Evolutionary conservation across 768 basidiomycete species (phyloP).

Genomic region (Auriscalpium microsporum): DNA sequence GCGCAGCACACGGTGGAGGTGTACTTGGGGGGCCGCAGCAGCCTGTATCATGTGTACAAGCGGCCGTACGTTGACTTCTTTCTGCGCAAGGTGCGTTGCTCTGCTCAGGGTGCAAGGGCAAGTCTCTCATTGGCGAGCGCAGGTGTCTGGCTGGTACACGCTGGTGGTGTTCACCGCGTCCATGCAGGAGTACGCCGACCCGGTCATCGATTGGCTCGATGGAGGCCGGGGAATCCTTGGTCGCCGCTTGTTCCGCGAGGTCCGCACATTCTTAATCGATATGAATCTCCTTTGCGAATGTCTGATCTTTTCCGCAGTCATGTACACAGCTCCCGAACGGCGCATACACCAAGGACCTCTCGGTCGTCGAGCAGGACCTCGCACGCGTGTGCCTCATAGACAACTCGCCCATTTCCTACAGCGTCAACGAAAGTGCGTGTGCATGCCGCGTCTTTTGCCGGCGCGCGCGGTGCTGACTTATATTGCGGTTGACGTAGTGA

Average conservation of each 20-base stretch:
- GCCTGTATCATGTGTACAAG: conserved; percentile 97
- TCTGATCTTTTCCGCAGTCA: conserved; percentile 40
- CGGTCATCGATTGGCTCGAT: conserved; percentile 99
- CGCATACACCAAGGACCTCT: conserved; percentile 89
- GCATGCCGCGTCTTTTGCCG: background rate
- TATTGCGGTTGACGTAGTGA: conserved; percentile 45
- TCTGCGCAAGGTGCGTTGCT: conserved; percentile 61
- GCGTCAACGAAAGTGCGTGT: conserved; percentile 76
- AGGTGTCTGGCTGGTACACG: conserved; percentile 99
- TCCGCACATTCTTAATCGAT: conserved; percentile 29
- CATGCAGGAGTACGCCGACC: conserved; percentile 99
- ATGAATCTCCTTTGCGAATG: background rate
- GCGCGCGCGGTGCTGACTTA: background rate
- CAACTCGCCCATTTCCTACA: conserved; percentile 92
- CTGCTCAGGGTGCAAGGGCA: background rate
- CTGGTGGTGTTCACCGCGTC: conserved; percentile 98
- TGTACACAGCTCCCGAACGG: conserved; percentile 91
- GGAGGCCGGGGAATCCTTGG: conserved; percentile 85
- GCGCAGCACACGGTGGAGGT: conserved; percentile 90
- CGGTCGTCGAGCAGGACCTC: conserved; percentile 82
- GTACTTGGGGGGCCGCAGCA: conserved; percentile 77
- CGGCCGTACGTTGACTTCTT: conserved; percentile 96
- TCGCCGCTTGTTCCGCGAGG: conserved; percentile 88
- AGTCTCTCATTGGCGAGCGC: conserved; percentile 7
- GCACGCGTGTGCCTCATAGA: conserved; percentile 92